A percentile compares a stretch with the other conserved stretches of the same genome.
Evolutionary conservation across 306 rosid species (phyloP).

Genomic region (Erythrophleum fordii): DNA sequence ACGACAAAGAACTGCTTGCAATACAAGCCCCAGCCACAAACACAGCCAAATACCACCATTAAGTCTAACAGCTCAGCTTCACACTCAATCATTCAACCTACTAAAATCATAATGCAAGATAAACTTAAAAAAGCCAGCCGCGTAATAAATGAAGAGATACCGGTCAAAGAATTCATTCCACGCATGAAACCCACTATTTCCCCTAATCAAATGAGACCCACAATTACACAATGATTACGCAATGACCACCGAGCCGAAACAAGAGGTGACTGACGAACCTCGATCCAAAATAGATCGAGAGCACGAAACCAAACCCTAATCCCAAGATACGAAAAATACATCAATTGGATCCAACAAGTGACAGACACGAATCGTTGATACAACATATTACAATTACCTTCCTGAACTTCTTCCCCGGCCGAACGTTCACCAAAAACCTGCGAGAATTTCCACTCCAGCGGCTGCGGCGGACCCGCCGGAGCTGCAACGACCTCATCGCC

Average conservation of each 20-base stretch:
- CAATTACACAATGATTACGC: slow-evolving; percentile 38
- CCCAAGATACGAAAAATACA: slow-evolving; percentile 40
- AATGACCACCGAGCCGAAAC: slow-evolving; percentile 36
- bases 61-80: slow-evolving; percentile 48
- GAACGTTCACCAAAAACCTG: slow-evolving; percentile 99
- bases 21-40: slow-evolving; percentile 35
- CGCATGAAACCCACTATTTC: slow-evolving; percentile 40
- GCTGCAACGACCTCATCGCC: slow-evolving; percentile 86
- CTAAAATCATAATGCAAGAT: slow-evolving; percentile 45
- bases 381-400: slow-evolving; percentile 63
- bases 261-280: slow-evolving; percentile 31
- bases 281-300: slow-evolving; percentile 69
- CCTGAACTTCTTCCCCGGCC: slow-evolving; percentile 99
- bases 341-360: slow-evolving; percentile 72
- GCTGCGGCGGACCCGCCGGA: slow-evolving; percentile 73
- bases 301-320: slow-evolving; percentile 64
- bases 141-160: slow-evolving; percentile 35
- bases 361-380: neutral
- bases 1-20: slow-evolving; percentile 33
- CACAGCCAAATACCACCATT: slow-evolving; percentile 34
- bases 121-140: slow-evolving; percentile 6
- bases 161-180: slow-evolving; percentile 28
- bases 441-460: slow-evolving; percentile 98
- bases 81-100: slow-evolving; percentile 47
- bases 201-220: slow-evolving; percentile 43